Evolutionary conservation across 305 asterid genomes (phyloP).

Genomic region (Fraxinus platypoda): DNA sequence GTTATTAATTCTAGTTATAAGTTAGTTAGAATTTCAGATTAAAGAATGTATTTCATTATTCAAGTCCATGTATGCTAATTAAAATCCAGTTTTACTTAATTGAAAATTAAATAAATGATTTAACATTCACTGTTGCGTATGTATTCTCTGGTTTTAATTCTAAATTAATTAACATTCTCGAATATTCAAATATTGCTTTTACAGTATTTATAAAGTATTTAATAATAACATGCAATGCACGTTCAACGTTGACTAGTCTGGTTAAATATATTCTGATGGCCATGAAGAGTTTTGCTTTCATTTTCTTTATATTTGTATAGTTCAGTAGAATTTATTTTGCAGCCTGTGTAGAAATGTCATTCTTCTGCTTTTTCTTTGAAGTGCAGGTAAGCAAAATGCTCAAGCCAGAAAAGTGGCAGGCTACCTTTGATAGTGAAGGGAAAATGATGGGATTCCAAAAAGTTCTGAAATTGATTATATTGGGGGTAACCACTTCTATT

Average conservation of each 20-base stretch:
- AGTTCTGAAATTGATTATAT: conserved; percentile 80
- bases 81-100: too few relatives aligned
- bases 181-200: too few relatives aligned
- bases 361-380: conserved; percentile 23
- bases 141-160: too few relatives aligned
- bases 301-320: neutral
- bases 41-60: too few relatives aligned
- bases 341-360: conserved; percentile 19
- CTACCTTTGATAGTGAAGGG: conserved; percentile 83
- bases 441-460: conserved; percentile 79
- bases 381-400: conserved; percentile 87
- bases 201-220: too few relatives aligned
- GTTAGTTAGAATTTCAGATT: too few relatives aligned
- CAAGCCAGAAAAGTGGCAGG: conserved; percentile 96
- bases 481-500: conserved; percentile 64
- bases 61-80: too few relatives aligned
- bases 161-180: too few relatives aligned
- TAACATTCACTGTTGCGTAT: too few relatives aligned
- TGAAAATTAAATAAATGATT: too few relatives aligned
- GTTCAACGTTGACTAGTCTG: neutral
- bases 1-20: too few relatives aligned
- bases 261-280: conserved; percentile 16
- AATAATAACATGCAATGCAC: too few relatives aligned
- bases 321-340: conserved; percentile 7
- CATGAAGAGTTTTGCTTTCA: conserved; percentile 11